Percentiles rank a stretch among this genome's conserved stretches.
These are phyloP conservation scores for Lithospermum erythrorhizon DNA, from an alignment of 257 asterid genomes.

Conservation along the genomic window DNA sequence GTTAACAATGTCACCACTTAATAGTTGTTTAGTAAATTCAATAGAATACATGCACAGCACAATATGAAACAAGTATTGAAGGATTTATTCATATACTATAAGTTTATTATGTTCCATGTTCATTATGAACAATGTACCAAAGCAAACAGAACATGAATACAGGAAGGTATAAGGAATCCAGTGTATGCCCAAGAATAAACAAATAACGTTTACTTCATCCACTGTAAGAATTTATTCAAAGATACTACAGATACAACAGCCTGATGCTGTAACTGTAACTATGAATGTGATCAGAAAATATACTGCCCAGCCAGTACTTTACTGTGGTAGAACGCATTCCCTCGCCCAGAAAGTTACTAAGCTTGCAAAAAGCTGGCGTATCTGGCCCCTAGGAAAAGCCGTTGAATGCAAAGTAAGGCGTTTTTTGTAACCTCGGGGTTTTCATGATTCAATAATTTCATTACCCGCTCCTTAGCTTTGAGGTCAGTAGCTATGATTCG, in stretches of 20 bases:
- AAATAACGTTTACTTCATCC: not conserved
- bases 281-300: not conserved
- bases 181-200: not conserved
- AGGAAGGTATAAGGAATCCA: no score
- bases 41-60: not conserved
- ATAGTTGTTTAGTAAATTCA: no score
- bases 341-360: conserved; percentile 15
- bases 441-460: conserved; percentile 91
- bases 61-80: not conserved
- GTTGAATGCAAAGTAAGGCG: conserved; percentile 88
- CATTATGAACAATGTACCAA: not conserved
- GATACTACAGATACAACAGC: conserved; percentile 6
- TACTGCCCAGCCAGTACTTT: conserved; percentile 9
- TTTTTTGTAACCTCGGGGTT: conserved; percentile 83
- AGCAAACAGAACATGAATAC: not conserved
- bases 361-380: conserved; percentile 89
- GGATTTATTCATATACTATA: no score
- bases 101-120: no score
- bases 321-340: not conserved
- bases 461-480: conserved; percentile 89
- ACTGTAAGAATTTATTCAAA: not conserved
- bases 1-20: no score
- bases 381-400: conserved; percentile 91
- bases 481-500: conserved; percentile 75
- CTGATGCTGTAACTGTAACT: not conserved